Base-by-base conservation (phyloP, 2,329 filamentous ascomycete species). In the Alternaria atra region DNA sequence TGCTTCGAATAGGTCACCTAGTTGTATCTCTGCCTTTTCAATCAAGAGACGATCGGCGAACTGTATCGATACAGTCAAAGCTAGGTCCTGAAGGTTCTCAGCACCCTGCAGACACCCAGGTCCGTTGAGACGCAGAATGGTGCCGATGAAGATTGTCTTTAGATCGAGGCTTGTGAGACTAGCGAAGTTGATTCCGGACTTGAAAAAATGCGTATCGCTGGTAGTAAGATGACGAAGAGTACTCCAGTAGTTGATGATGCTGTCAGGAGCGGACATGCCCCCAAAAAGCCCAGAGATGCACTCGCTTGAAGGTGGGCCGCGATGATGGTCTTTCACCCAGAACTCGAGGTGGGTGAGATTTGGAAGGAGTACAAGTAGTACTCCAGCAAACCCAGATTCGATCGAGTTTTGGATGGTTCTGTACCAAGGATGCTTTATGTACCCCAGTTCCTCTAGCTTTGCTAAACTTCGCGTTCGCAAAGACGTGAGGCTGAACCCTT, bases 221-320 rank as follows among this genome's bases (percentile, higher is more conserved):
- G 60, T 59, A 6, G 61, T 62, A 7, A 73, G 61, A 17, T 64
- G 50, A 9, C 48, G 52, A 7, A 71, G 50, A 2, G 52, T 63
- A 25, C 48, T 58, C 56, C 68, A 58, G n/a, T 34, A 55, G 5
- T 44, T 25, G 1, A 62, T 4, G 20, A 66, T 39, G 5, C 27
- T 12, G 8, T 47, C 52, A 9, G 71, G 69, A 2, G 56, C 50
- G 30, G 20, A 50, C 30, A 59, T 59, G 4, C 55, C 62, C 6
- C 68, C 71, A 52, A 69, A 72, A n/a, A 73, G 48, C 13, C 68
- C 69, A 9, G 66, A 58, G 4, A 68, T 63, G 20, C 68, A 69
- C 27, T 73, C 68, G 37, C 59, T 58, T n/a, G 62, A 69, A 12
- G 63, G 57, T 4, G 56, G 58, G 6, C 64, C 64, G 15, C 63